phyloP scores from a whole-genome alignment of 371 early-diverging fungal species.

The Syncephalis plumigaleata region DNA sequence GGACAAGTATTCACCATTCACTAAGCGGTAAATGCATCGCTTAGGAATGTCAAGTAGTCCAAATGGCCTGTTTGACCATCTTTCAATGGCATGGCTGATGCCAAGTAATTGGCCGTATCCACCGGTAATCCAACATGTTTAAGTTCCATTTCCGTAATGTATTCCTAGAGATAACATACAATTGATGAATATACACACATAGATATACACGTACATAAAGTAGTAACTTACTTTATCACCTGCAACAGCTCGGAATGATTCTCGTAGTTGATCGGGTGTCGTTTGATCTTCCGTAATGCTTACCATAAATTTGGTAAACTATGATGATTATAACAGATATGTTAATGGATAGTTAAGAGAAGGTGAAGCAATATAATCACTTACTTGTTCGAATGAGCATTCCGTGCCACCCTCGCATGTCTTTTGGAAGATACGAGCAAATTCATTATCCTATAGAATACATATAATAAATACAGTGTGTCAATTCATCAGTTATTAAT shows the following conservation, averaged over 20 bases:
- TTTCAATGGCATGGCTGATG: too few relatives aligned
- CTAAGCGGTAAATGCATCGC: too few relatives aligned
- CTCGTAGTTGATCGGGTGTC: constrained; percentile 66
- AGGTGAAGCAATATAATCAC: not conserved
- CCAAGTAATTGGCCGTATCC: too few relatives aligned
- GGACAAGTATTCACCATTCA: too few relatives aligned
- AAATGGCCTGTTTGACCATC: too few relatives aligned
- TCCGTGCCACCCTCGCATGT: constrained; percentile 35
- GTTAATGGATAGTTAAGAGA: not conserved
- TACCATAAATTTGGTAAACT: constrained; percentile 74
- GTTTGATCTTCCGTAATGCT: constrained; percentile 81
- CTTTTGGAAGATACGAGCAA: constrained; percentile 42
- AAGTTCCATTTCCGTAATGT: constrained; percentile 55
- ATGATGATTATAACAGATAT: not conserved
- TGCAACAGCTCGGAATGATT: constrained; percentile 74
- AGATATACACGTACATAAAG: not conserved
- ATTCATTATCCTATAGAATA: constrained; percentile 40
- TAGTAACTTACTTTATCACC: constrained; percentile 35
- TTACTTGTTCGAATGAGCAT: constrained; percentile 64
- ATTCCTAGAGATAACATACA: constrained; percentile 18
- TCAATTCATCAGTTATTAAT: not conserved
- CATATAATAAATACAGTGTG: too few relatives aligned
- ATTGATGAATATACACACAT: constrained; percentile 8
- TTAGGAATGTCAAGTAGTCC: too few relatives aligned
- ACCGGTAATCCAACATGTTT: constrained; percentile 5